Evolutionary conservation across 2,329 filamentous ascomycete genomes (phyloP), one percentile per base, ranked within the genome.

Genomic region (Ascocoryne sarcoides): DNA sequence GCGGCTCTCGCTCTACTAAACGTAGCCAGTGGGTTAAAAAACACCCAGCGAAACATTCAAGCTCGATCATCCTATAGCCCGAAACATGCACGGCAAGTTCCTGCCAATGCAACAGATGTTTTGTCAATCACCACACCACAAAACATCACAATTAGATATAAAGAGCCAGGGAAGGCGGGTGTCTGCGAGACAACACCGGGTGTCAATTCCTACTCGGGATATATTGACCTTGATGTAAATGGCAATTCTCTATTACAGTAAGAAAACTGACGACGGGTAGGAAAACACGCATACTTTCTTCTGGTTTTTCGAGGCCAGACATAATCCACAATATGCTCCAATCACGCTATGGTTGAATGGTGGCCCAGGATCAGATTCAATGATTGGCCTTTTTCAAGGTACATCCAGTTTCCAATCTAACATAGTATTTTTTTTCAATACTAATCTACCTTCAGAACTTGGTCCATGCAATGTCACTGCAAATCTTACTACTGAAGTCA

Each of bases 281-380:
- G 55, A 58, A 37, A 48, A 63, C 42, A 45, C 65, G 45, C 65
- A 67, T 50, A 62, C 66, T 28, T 67, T 67, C 56, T 56, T 54
- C 42, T 52, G 67, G 66, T 71, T 70, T 54, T 71, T 73, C 49
- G 69, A 72, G 45, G 64, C 69, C 5, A 61, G 69, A 37, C 61
- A 66, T 28, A 60, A 70, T 40, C 67, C 69, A 3, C 49, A 57
- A 4, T 58, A 63, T 4, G 68, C 69, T 15, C 68, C 68, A 0
- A 52, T 72, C 31, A 73, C 69, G 0, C 54, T 72, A 2, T 75
- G 70, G 70, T 58, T 74, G 37, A 73, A 73, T 42, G 71, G 71
- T 15, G 70, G 69, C 0, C 70, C 70, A 0, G 73, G 74, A 1
- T 65, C 61, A 12, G 67, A 69, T 44, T 71, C 67, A 8, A 60